Evolutionary conservation across 306 rosid genomes (phyloP), one percentile per base, ranked within the genome.

Genomic region (Trichosanthes cucumerina): DNA sequence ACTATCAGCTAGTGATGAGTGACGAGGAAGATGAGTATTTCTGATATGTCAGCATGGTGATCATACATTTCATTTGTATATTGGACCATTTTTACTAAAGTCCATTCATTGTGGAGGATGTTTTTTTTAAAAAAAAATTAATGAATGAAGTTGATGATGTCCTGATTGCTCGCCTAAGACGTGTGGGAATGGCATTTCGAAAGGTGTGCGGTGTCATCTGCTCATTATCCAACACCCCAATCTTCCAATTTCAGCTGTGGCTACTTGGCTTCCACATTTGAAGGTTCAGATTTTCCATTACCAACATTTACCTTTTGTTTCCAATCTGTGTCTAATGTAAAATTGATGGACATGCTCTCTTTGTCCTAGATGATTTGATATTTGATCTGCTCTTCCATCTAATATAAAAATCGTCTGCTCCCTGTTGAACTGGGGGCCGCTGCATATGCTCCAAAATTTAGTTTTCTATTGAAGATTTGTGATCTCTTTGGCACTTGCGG

Each of bases 11-110:
- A n/a, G n/a, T n/a, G n/a, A n/a, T n/a, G n/a, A n/a, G n/a, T n/a
- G n/a, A n/a, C n/a, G n/a, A n/a, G n/a, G n/a, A n/a, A n/a, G n/a
- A n/a, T n/a, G n/a, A n/a, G 16, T 66, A 79, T 54, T 89, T 75
- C 82, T 91, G 86, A 89, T 31, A 58, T 39, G 31, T 68, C 8
- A 54, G 74, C 36, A 69, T 49, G 72, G 63, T 52, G 26, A 19
- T 31, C 70, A 11, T n/a, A 43, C 43, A 63, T 26, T 44, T 80
- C 43, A 63, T 34, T 44, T 80, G 28, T 75, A 16, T 24, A 79
- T 39, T 72, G 78, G 8, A 68, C 9, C 3, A 10, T 21, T 36
- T 36, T 68, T 41, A 9, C 8, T 39, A 1, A 34, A 66, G 19
- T 39, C n/a, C 19, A 68, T 41, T 68, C 75, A 68, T 68, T 21